Base-by-base conservation (phyloP, 1,284 basidiomycete species). In the Abortiporus biennis region DNA sequence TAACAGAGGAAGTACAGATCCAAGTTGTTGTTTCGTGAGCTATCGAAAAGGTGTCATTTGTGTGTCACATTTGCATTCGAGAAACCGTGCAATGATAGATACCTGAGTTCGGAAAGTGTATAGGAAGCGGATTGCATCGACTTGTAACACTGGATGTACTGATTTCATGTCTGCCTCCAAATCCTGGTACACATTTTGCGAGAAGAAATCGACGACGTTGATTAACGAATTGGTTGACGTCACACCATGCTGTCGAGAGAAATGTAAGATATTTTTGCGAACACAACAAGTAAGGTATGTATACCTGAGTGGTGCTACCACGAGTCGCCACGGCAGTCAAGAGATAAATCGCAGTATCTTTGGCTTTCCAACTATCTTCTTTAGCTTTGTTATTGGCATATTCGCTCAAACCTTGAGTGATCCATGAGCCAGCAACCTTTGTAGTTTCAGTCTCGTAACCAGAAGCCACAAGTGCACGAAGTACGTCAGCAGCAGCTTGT, bases 91-190 rank as follows among this genome's bases (percentile, higher is more conserved):
- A 12, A 36, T 16, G 16, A 6, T 27, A 52, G 68, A 25, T 43
- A 88, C 89, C 69, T 96, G 95, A 58, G 95, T 94, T 15, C 96
- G 76, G 78, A 99, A 99, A 0, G 92, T 96, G 58, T 92, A 77
- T 39, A 96, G 64, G 68, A 91, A 96, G 43, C 91, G 85, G 62
- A 99, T 98, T 3, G 94, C 93, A 61, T 98, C 93, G 25, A 96
- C 93, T 56, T 94, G 91, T 31, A 99, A 71, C 53, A 99, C 92
- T 3, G 93, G 88, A 57, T 96, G 85, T 0, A 90, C 83, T 12
- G 70, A 67, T 2, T 78, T 78, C 3, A 74, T 68, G 1, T 69
- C 65, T 1, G 86, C 83, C 59, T 94, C 85, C 33, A 98, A 66
- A 63, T 99, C 96, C 51, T 83, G 70, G 57, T 86, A 89, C 12